These are phyloP conservation scores for Volvox reticuliferus DNA, from an alignment of 139 green algal species.

Conservation along the genomic window DNA sequence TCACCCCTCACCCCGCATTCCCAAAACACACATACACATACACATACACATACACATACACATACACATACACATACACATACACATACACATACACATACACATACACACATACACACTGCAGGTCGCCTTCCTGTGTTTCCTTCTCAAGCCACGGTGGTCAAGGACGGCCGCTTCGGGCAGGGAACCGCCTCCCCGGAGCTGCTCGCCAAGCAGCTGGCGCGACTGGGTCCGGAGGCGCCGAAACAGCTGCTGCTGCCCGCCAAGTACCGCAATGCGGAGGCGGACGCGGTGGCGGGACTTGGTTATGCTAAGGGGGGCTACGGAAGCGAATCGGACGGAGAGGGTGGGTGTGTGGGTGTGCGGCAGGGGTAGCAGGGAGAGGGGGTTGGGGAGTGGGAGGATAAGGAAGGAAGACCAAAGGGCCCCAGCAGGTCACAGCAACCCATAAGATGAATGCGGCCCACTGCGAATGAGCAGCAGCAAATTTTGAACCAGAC, in stretches of 20 bases:
- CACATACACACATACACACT: neutral
- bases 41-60: neutral
- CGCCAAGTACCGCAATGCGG: constrained; percentile 56
- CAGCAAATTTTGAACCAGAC: too few species aligned
- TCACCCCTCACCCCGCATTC: neutral
- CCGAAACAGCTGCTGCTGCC: constrained; percentile 66
- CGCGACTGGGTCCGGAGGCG: constrained; percentile 40
- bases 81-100: neutral
- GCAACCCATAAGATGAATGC: too few species aligned
- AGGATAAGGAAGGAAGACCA: too few species aligned
- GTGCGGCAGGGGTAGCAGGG: neutral
- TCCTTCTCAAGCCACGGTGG: constrained; percentile 57
- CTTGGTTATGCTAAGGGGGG: neutral
- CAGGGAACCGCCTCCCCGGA: constrained; percentile 49
- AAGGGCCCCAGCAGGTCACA: too few species aligned
- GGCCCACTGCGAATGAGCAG: too few species aligned
- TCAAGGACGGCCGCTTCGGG: constrained; percentile 69
- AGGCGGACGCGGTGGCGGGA: constrained; percentile 29
- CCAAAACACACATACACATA: neutral
- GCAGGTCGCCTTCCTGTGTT: constrained; percentile 53
- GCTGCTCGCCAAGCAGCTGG: constrained; percentile 56
- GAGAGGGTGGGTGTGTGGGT: neutral
- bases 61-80: neutral
- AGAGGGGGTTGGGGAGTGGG: neutral
- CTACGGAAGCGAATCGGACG: constrained; percentile 7